Percentiles rank a stretch among this genome's conserved stretches.
phyloP scores from a whole-genome alignment of 75 land plant genomes.

The Picea sitchensis region DNA sequence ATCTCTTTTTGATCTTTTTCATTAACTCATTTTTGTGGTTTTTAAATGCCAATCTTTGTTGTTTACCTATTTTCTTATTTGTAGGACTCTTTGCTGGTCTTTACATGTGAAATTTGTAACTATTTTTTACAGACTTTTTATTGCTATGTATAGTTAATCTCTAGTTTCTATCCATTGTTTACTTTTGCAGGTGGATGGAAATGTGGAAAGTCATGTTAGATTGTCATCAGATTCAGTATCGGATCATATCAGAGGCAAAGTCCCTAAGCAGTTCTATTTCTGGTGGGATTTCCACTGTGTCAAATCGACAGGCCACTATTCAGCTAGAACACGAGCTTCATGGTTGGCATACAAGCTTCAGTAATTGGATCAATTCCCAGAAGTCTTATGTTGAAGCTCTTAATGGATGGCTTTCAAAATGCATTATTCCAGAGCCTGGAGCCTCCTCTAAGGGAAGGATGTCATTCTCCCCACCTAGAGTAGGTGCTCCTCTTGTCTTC shows the following conservation, averaged over 20 bases:
- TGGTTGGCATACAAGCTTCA: conserved; percentile 9
- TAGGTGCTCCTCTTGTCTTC: conserved; percentile 19
- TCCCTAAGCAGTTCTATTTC: conserved; percentile 1
- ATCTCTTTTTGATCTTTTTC: background rate
- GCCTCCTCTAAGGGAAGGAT: background rate
- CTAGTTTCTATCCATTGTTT: background rate
- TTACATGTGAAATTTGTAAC: background rate
- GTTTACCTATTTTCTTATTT: background rate
- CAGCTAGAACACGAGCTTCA: conserved; percentile 11
- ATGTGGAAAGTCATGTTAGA: conserved; percentile 22
- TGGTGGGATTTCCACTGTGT: conserved; percentile 13
- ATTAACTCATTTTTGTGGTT: background rate
- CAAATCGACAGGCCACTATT: conserved; percentile 13
- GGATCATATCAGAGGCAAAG: conserved; percentile 5
- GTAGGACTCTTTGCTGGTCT: background rate
- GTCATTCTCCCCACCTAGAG: background rate
- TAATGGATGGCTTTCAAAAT: conserved; percentile 12
- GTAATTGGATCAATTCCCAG: conserved; percentile 12
- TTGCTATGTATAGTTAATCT: background rate
- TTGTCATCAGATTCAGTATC: conserved; percentile 17
- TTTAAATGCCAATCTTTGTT: background rate
- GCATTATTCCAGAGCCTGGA: conserved; percentile 7
- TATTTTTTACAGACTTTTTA: background rate
- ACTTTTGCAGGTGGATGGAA: conserved; percentile 9
- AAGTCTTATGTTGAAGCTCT: conserved; percentile 14